Evolutionary conservation across 2,329 filamentous ascomycete genomes (phyloP).

Genomic region (Xylariaceae sp.): DNA sequence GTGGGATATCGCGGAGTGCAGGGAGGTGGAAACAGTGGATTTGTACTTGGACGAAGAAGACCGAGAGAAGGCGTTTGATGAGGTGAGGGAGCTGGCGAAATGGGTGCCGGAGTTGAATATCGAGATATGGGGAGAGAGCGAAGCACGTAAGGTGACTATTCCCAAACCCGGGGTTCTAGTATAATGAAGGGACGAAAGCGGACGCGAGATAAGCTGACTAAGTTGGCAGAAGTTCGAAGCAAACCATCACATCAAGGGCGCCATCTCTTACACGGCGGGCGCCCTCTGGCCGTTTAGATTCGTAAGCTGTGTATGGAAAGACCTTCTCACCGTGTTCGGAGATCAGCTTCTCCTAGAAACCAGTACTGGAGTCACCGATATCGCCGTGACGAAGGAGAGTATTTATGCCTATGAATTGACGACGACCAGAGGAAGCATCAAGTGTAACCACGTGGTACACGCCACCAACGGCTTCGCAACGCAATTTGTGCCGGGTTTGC

Average conservation of each 20-base stretch:
- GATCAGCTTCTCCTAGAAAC: constrained; percentile 10
- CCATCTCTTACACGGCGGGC: constrained; percentile 41
- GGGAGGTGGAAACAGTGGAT: constrained; percentile 44
- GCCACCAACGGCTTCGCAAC: constrained; percentile 52
- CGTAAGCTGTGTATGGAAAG: constrained; percentile 40
- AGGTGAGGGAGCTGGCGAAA: constrained; percentile 29
- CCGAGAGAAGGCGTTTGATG: constrained; percentile 27
- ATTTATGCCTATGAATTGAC: constrained; percentile 36
- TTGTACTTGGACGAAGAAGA: constrained; percentile 35
- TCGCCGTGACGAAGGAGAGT: constrained; percentile 28
- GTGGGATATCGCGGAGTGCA: constrained; percentile 33
- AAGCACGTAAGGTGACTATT: constrained; percentile 29
- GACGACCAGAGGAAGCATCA: constrained; percentile 41
- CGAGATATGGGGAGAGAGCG: constrained; percentile 28
- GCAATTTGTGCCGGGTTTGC: constrained; percentile 46
- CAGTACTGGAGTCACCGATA: constrained; percentile 23
- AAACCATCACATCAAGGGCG: constrained; percentile 34
- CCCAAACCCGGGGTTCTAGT: too few species aligned
- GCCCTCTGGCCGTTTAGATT: constrained; percentile 49
- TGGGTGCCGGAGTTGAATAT: constrained; percentile 38
- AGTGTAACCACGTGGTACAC: constrained; percentile 49
- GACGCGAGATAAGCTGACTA: neutral
- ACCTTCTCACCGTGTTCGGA: constrained; percentile 30
- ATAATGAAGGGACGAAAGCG: too few species aligned
- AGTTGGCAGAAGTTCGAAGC: constrained; percentile 29